These are phyloP conservation scores for Juncus effusus DNA, from an alignment of 176 grass and related monocot genomes.

Conservation along the genomic window DNA sequence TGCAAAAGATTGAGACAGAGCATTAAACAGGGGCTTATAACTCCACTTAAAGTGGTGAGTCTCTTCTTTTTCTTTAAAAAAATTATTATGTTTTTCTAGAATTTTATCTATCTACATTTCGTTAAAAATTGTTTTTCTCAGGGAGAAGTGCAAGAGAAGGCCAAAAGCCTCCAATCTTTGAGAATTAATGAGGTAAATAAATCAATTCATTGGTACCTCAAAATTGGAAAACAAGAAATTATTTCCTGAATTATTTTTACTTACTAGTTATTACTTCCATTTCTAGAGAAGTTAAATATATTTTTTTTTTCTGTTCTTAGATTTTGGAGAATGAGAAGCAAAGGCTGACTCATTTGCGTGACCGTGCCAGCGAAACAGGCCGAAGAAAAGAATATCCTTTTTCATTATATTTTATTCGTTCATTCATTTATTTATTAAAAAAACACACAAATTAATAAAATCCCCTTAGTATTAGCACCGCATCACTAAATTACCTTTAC, in stretches of 20 bases:
- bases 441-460: too few relatives aligned
- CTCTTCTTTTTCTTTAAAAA: not conserved
- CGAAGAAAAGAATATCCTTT: constrained; percentile 99
- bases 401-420: constrained; percentile 23
- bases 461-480: not conserved
- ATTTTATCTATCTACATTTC: not conserved
- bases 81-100: constrained; percentile 27
- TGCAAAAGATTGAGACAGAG: constrained; percentile 79
- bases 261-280: constrained; percentile 21
- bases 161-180: constrained; percentile 55
- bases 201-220: not conserved
- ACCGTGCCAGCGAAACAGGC: constrained; percentile 97
- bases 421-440: constrained; percentile 3
- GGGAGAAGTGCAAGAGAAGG: constrained; percentile 75
- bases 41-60: constrained; percentile 86
- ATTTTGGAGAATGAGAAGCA: constrained; percentile 91
- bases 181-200: constrained; percentile 77
- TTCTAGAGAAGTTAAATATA: constrained; percentile 27
- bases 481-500: not conserved
- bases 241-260: constrained; percentile 2
- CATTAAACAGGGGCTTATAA: constrained; percentile 66
- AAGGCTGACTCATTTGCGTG: constrained; percentile 79
- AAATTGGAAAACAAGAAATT: constrained; percentile 17
- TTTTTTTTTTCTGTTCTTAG: constrained; percentile 43
- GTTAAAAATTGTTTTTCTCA: constrained; percentile 33